Evolutionary conservation across 495 filamentous ascomycete species (phyloP).

Genomic region (Penicillium goetzii): DNA sequence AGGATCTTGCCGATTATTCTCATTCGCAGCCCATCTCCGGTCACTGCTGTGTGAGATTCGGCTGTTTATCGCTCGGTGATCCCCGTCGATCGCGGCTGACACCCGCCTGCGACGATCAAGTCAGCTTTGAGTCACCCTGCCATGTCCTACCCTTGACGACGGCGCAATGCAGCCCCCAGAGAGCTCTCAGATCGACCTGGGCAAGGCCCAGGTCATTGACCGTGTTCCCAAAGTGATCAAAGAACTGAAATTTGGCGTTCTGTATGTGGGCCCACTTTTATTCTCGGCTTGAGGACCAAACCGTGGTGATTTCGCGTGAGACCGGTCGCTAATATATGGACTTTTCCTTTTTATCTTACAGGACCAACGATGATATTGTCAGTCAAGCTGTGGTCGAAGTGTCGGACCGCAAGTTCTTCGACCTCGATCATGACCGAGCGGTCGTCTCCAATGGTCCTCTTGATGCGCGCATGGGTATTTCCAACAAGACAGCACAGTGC

Average conservation of each 20-base stretch:
- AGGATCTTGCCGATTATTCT: neutral
- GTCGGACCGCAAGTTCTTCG: conserved; percentile 86
- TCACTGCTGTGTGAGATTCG: neutral
- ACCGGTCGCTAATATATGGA: conserved; percentile 29
- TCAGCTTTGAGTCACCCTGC: conserved; percentile 40
- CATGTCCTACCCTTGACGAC: conserved; percentile 48
- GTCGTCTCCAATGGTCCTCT: conserved; percentile 81
- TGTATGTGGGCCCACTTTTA: conserved; percentile 55
- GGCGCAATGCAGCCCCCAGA: conserved; percentile 54
- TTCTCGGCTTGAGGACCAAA: conserved; percentile 16
- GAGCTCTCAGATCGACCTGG: conserved; percentile 55
- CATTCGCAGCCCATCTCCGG: neutral
- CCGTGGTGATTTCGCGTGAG: conserved; percentile 14
- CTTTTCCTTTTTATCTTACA: conserved; percentile 33
- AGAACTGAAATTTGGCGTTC: conserved; percentile 89
- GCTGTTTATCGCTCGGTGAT: neutral
- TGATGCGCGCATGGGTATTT: conserved; percentile 87
- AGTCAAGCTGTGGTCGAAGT: conserved; percentile 93
- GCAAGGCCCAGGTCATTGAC: conserved; percentile 90
- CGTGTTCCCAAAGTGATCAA: conserved; percentile 86
- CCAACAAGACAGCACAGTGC: conserved; percentile 72
- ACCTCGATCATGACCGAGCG: conserved; percentile 71
- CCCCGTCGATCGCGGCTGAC: conserved; percentile 23
- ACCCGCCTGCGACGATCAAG: conserved; percentile 31
- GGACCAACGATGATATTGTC: conserved; percentile 89